These are phyloP conservation scores for Lichenothelia convexa DNA, from an alignment of 495 filamentous ascomycete genomes.

Conservation along the genomic window DNA sequence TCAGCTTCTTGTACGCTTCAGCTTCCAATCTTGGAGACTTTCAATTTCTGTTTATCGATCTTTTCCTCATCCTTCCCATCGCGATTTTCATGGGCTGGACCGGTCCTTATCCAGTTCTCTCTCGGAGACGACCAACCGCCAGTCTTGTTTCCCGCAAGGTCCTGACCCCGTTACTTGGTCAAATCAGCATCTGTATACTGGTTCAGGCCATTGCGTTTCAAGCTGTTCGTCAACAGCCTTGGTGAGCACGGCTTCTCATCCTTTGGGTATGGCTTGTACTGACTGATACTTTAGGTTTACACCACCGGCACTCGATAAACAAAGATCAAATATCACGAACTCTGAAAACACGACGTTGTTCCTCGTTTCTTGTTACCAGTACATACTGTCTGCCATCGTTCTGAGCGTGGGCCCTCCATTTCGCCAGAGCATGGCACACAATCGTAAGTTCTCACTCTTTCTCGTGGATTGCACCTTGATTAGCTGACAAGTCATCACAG, in stretches of 20 bases:
- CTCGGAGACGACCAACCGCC: conserved; percentile 73
- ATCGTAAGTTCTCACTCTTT: conserved; percentile 36
- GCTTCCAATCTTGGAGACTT: conserved; percentile 95
- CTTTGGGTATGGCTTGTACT: conserved; percentile 3
- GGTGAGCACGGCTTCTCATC: conserved; percentile 30
- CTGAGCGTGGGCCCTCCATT: conserved; percentile 82
- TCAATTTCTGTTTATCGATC: conserved; percentile 93
- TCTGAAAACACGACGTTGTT: conserved; percentile 87
- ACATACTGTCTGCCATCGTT: conserved; percentile 74
- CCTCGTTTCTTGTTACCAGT: conserved; percentile 80
- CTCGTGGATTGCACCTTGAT: no score
- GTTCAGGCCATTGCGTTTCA: conserved; percentile 58
- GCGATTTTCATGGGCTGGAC: conserved; percentile 99
- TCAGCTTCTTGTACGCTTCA: conserved; percentile 91
- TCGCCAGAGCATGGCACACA: conserved; percentile 58
- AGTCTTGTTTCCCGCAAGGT: conserved; percentile 89
- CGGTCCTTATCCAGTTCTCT: conserved; percentile 59
- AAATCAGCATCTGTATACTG: conserved; percentile 66
- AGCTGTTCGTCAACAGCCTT: conserved; percentile 53
- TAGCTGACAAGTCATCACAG: conserved; percentile 23
- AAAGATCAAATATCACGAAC: conserved; percentile 69
- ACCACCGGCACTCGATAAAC: conserved; percentile 51
- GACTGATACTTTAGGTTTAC: conserved; percentile 39
- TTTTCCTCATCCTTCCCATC: conserved; percentile 82
- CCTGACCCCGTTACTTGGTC: conserved; percentile 72